Percentiles rank a stretch among this genome's conserved stretches.
These are phyloP conservation scores for Dichotomocladium elegans DNA, from an alignment of 371 early-diverging fungal species.

Conservation along the genomic window DNA sequence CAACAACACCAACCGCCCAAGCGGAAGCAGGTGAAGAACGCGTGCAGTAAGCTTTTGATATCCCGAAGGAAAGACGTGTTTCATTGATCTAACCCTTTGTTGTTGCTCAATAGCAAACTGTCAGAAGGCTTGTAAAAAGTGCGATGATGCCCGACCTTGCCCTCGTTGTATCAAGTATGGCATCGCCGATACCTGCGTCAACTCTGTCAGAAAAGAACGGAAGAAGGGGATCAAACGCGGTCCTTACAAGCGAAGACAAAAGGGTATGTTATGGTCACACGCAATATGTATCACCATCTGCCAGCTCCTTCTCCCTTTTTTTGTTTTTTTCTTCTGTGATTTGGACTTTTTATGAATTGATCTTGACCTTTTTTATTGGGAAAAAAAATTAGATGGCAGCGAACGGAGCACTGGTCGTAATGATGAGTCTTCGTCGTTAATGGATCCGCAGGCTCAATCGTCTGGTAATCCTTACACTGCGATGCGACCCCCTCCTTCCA, in stretches of 20 bases:
- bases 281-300: too few relatives aligned
- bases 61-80: background rate
- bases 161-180: slow-evolving; percentile 78
- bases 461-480: slow-evolving; percentile 1
- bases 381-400: background rate
- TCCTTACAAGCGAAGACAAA: slow-evolving; percentile 67
- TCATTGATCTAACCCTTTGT: background rate
- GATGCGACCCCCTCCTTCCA: slow-evolving; percentile 7
- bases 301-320: too few relatives aligned
- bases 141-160: slow-evolving; percentile 87
- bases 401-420: background rate
- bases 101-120: slow-evolving; percentile 63
- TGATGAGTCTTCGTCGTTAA: background rate
- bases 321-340: too few relatives aligned
- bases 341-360: too few relatives aligned
- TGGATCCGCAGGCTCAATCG: background rate
- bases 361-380: too few relatives aligned
- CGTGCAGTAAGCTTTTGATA: slow-evolving; percentile 46
- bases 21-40: slow-evolving; percentile 48
- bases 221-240: slow-evolving; percentile 84
- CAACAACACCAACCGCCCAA: slow-evolving; percentile 16
- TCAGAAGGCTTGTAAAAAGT: slow-evolving; percentile 91
- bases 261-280: slow-evolving; percentile 15
- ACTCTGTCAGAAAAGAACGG: slow-evolving; percentile 82
- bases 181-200: slow-evolving; percentile 67